These are phyloP conservation scores for Hymenoscyphus salicellus DNA, from an alignment of 2,329 filamentous ascomycete species.

Conservation along the genomic window DNA sequence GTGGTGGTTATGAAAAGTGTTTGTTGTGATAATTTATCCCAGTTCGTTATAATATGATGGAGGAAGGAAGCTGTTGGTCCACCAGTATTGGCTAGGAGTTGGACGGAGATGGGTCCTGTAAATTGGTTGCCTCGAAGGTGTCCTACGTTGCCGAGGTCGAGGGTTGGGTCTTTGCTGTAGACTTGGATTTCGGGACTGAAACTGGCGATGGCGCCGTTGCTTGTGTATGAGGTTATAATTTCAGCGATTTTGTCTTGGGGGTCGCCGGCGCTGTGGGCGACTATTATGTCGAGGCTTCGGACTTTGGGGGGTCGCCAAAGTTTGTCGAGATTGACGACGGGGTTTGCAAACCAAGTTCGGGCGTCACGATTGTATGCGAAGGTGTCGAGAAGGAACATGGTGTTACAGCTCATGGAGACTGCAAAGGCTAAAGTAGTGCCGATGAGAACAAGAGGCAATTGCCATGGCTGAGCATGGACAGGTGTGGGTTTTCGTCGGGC, in stretches of 20 bases:
- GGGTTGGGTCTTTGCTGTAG: slow-evolving; percentile 30
- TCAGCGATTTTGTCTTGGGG: slow-evolving; percentile 20
- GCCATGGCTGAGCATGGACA: slow-evolving; percentile 25
- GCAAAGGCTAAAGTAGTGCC: slow-evolving; percentile 25
- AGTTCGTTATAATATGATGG: slow-evolving; percentile 43
- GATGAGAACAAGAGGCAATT: slow-evolving; percentile 23
- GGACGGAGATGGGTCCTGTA: slow-evolving; percentile 23
- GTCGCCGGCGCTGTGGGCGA: slow-evolving; percentile 30
- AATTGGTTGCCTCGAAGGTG: slow-evolving; percentile 10
- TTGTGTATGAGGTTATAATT: slow-evolving; percentile 23
- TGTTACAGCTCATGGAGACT: slow-evolving; percentile 22
- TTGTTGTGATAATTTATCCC: slow-evolving; percentile 44
- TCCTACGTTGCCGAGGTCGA: slow-evolving; percentile 13
- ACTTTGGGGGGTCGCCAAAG: slow-evolving; percentile 26
- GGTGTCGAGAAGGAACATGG: slow-evolving; percentile 30
- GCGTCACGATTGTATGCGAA: slow-evolving; percentile 24
- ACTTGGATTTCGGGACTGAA: slow-evolving; percentile 25
- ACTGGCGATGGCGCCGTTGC: slow-evolving; percentile 13
- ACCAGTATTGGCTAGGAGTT: slow-evolving; percentile 40
- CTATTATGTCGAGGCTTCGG: slow-evolving; percentile 30
- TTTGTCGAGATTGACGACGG: slow-evolving; percentile 22
- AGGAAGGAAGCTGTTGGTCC: slow-evolving; percentile 47
- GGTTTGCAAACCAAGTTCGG: slow-evolving; percentile 22
- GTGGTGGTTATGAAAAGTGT: slow-evolving; percentile 44
- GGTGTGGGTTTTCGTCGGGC: slow-evolving; percentile 21